Evolutionary conservation across 139 green algal genomes (phyloP).

Genomic region (Asterochloris sp.): DNA sequence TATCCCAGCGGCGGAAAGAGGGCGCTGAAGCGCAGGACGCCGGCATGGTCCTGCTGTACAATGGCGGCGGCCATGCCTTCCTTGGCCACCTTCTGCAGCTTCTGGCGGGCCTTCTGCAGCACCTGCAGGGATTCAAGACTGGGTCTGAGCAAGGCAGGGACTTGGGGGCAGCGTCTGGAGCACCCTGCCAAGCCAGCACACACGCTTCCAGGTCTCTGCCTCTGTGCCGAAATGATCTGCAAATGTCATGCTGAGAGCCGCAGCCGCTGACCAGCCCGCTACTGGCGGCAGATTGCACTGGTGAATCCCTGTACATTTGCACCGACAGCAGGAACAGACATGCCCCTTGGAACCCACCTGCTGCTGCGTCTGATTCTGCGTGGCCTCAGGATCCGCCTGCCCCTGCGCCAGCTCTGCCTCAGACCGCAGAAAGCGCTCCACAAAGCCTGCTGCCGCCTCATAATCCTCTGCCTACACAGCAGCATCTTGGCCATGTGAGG

Average conservation of each 20-base stretch:
- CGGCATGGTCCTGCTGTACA: conserved; percentile 49
- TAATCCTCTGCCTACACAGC: conserved; percentile 73
- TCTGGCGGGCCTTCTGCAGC: conserved; percentile 53
- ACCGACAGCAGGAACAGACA: no score
- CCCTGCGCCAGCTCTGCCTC: conserved; percentile 46
- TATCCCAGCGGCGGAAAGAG: conserved; percentile 77
- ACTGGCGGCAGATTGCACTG: no score
- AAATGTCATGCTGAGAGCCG: no score
- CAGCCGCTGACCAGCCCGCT: no score
- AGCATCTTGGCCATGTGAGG: background rate
- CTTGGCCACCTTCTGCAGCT: conserved; percentile 66
- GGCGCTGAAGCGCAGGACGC: conserved; percentile 68
- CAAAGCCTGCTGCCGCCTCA: conserved; percentile 75
- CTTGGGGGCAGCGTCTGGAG: background rate
- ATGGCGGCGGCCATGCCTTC: conserved; percentile 55
- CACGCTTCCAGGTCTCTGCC: no score
- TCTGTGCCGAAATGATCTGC: no score
- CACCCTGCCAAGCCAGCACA: no score
- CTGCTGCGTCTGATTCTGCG: conserved; percentile 39
- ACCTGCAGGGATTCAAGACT: conserved; percentile 37
- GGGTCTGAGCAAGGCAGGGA: background rate
- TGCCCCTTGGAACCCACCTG: conserved; percentile 16
- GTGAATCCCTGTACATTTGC: no score
- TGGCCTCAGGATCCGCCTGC: conserved; percentile 31
- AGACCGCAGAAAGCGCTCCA: conserved; percentile 62